phyloP scores from a whole-genome alignment of 306 rosid species.

The Quercus rubra region DNA sequence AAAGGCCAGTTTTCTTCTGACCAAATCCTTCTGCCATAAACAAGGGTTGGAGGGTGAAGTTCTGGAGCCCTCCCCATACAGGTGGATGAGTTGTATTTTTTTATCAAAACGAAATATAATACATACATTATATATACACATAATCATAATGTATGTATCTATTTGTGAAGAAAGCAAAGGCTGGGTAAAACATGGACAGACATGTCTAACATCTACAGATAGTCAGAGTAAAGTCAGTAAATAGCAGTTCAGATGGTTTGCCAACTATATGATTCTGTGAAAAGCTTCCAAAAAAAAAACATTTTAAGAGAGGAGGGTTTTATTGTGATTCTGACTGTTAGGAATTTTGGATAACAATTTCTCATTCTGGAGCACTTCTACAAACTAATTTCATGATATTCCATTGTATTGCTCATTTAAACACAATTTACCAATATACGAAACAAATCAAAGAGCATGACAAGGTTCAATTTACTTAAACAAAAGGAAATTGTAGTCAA shows the following conservation, averaged over 20 bases:
- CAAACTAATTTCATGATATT: neutral
- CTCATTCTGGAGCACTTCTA: neutral
- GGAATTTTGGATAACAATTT: neutral
- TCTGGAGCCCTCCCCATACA: neutral
- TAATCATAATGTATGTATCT: no score
- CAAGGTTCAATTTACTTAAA: neutral
- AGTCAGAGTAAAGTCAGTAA: neutral
- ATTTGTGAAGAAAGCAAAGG: neutral
- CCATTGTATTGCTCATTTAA: neutral
- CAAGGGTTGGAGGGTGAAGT: neutral
- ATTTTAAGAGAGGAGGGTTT: neutral
- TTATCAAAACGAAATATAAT: neutral
- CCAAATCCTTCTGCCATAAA: neutral
- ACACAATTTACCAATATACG: neutral
- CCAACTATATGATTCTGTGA: constrained; percentile 3
- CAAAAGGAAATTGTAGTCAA: neutral
- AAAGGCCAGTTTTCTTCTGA: neutral
- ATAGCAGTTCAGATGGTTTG: constrained; percentile 11
- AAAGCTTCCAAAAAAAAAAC: neutral
- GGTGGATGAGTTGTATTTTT: neutral
- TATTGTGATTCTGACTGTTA: neutral
- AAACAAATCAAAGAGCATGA: neutral
- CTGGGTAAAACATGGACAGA: neutral
- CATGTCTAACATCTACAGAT: neutral
- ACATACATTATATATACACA: neutral